phyloP scores from a whole-genome alignment of 176 grass and related monocot genomes.

The Zizania latifolia region DNA sequence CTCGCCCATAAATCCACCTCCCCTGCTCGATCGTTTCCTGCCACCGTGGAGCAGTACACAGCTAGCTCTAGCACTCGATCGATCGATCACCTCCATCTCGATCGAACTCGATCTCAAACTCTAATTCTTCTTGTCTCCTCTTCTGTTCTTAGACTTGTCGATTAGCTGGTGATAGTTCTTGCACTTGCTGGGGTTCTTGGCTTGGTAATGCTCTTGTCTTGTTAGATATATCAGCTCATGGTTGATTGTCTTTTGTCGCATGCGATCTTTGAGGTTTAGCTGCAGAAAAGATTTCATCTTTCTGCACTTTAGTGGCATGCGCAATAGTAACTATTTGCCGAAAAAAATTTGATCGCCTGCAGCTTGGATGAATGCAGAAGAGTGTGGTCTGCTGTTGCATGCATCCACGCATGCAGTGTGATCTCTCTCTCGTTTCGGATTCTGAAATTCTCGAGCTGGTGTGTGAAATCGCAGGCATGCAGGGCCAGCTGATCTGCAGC shows the following conservation, averaged over 20 bases:
- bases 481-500: constrained; percentile 29
- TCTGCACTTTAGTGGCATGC: background rate
- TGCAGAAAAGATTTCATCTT: background rate
- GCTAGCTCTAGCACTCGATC: too few relatives aligned
- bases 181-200: background rate
- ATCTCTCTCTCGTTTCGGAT: background rate
- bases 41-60: constrained; percentile 36
- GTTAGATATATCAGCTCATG: background rate
- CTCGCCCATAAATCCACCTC: constrained; percentile 30
- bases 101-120: background rate
- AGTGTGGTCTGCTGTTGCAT: too few relatives aligned
- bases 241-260: background rate
- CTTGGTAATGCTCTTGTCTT: constrained; percentile 23
- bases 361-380: too few relatives aligned
- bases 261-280: background rate
- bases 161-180: too few relatives aligned
- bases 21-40: background rate
- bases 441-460: background rate
- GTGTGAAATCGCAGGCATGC: constrained; percentile 11
- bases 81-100: too few relatives aligned
- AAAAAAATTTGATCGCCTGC: background rate
- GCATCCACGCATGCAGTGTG: too few relatives aligned
- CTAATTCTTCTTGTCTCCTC: background rate
- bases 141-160: background rate
- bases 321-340: background rate